Base-by-base conservation (phyloP, 768 basidiomycete genomes). In the Leucogyrophana mollusca region DNA sequence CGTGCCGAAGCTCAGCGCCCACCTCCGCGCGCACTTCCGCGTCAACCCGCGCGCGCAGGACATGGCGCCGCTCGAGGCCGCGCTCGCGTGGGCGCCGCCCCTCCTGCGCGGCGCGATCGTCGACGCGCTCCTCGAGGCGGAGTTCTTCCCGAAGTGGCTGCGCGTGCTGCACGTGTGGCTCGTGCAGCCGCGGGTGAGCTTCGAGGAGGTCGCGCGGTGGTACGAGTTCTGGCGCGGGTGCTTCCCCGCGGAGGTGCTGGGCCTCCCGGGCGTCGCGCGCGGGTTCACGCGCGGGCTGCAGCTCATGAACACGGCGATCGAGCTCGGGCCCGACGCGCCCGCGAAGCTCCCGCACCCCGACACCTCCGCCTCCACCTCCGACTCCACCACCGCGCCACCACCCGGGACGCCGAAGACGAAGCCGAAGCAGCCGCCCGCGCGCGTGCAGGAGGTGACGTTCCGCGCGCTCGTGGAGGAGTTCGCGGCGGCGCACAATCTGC, bases 111-210 rank as follows among this genome's bases (percentile, higher is more conserved):
- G 81, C 0, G 83, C 87, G 4, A 79, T 95, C 50, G 77, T 96
- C 57, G 76, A 83, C 1, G 90, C 94, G 58, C 71, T 99, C 10
- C 70, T 99, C 52, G 90, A 95, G 62, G 77, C 79, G 4, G 92
- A 93, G 57, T 95, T 98, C 73, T 97, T 97, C 78, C 90, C 93
- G 4, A 95, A 96, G 62, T 99, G 94, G 94, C 74, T 98, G 49
- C 87, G 93, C 40, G 83, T 90, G 17, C 72, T 99, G 18, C 85
- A 94, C 59, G 67, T 91, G 36, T 98, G 96, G 96, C 84, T 99
- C 33, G 75, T 87, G n/a, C 89, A 92, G 57, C 90, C 92, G 1
- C 79, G 72, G 37, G 87, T 87, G 58, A 94, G 83, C 69, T 87
- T 92, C 56, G 90, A 88, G 55, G 92, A 98, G 65, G 92, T 99